Base-by-base conservation (phyloP, 306 rosid genomes). In the Citrullus mucosospermus region DNA sequence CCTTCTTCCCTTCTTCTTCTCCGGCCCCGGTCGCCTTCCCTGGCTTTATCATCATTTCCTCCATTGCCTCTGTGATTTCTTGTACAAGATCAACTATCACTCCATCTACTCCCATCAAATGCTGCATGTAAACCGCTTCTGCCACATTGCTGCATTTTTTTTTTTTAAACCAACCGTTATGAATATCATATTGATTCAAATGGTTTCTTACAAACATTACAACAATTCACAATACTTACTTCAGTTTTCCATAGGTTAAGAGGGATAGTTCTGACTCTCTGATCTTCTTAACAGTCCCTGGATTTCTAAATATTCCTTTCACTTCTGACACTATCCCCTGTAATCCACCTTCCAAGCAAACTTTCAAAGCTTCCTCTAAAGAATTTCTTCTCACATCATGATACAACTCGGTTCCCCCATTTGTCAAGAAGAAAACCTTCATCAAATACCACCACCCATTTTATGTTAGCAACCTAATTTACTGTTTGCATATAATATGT, bases 251-350 rank as follows among this genome's bases (percentile, higher is more conserved):
- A 38, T 88, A 96, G 6, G 96, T 86, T 30, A 96, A 82, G 68
- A 92, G 93, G n/a, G 88, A 86, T 25, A 96, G 97, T n/a, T 90
- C 86, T 17, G 93, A 73, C 54, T 96, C 99, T 76, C 89, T 96
- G 77, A 91, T 87, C 83, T 90, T 90, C 75, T 83, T 62, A 11
- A 89, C 84, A 1, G 87, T 91, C 66, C 75, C 89, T 20, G 99
- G 99, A 86, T 88, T 88, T 83, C 90, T 80, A 63, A 95, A 91
- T 30, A 96, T 75, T 8, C 87, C 99, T 53, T 83, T 89, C 32
- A 90, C 89, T 81, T 96, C 98, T 0, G 97, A 92, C 20, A 96
- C 99, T 82, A 96, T 89, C 57, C 99, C 99, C 10, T 91, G 87
- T 55, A 96, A 86, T 28, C 91, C 97, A 77, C 93, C 96, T 82